Base-by-base conservation (phyloP, 495 filamentous ascomycete genomes). In the Chaetomium fimeti region DNA sequence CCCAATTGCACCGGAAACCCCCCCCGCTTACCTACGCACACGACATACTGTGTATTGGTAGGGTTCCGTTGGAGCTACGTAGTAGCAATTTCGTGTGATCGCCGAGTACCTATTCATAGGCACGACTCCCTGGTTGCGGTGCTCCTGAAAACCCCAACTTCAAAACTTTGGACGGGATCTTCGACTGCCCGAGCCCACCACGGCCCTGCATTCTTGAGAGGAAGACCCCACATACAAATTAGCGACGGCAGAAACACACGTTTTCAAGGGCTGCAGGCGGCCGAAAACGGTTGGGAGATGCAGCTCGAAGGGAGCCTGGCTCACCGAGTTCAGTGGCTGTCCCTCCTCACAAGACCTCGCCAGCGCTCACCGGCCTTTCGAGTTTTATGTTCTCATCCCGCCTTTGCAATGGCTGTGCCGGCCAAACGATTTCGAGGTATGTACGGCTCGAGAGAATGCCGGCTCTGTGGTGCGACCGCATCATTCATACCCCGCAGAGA, bases 211-310 rank as follows among this genome's bases (percentile, higher is more conserved):
- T 68, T 51, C 45, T 54, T 52, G 47, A 57, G 58, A 58, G 45
- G 58, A 49, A 36, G 43, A 57, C 57, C 43, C 69, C 65, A 70
- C 70, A 67, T 24, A 65, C 64, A 68, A 68, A 60, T 63, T 65
- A 65, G 7, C n/a, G 16, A 47, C 68, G 64, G 66, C 63, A 63
- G 56, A 63, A 45, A 63, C 58, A 42, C 66, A 69, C 61, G 64
- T 70, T 72, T 69, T 59, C 60, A 58, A 53, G 51, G 55, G 67
- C 66, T 74, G 72, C 72, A 74, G 65, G 59, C 28, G 57, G 72
- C 72, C 66, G 27, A 62, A 74, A 71, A 64, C 63, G 68, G 70
- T 29, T 38, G 60, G 42, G 38, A 36, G 60, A 60, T 72, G 72
- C 72, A 70, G 63, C 61, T 67, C 56, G 56, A 57, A 48, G 49